phyloP scores from a whole-genome alignment of 306 rosid species.

The Castanea sativa region DNA sequence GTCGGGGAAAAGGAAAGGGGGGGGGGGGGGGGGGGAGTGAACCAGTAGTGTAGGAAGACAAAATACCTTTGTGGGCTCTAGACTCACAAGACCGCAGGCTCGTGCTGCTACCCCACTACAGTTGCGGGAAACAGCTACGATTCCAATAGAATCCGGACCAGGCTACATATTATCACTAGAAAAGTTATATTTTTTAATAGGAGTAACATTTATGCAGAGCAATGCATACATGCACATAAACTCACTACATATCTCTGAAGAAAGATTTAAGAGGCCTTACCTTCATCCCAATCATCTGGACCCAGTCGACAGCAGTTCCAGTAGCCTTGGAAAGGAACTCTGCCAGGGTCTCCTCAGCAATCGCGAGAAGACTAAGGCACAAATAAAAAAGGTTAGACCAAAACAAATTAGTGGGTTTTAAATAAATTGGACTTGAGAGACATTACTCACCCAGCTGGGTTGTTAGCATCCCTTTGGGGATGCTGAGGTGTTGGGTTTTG shows the following conservation, averaged over 20 bases:
- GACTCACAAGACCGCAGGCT: slow-evolving; percentile 99
- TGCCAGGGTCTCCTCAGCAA: slow-evolving; percentile 99
- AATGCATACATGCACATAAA: background rate
- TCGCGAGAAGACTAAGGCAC: slow-evolving; percentile 68
- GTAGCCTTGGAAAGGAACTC: slow-evolving; percentile 99
- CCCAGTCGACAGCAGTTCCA: slow-evolving; percentile 99
- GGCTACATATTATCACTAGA: slow-evolving; percentile 47
- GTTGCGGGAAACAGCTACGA: slow-evolving; percentile 99
- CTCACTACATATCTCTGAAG: background rate
- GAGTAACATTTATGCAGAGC: background rate
- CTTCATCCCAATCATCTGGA: slow-evolving; percentile 99
- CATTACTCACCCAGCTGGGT: slow-evolving; percentile 91
- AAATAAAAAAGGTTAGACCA: background rate
- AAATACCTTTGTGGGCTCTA: slow-evolving; percentile 89
- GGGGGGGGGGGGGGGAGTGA: background rate
- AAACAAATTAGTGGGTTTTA: background rate
- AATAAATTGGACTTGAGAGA: background rate
- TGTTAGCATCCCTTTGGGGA: slow-evolving; percentile 84
- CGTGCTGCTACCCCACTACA: slow-evolving; percentile 96
- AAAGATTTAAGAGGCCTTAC: slow-evolving; percentile 22
- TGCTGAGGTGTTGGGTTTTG: slow-evolving; percentile 96
- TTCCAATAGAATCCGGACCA: slow-evolving; percentile 99
- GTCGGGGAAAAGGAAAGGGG: background rate
- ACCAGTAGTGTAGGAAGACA: background rate
- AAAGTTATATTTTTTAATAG: background rate